Percentiles rank a stretch among this genome's conserved stretches.
These are phyloP conservation scores for Halophytophthora polymorphica DNA, from an alignment of 352 stramenopile species.

Conservation along the genomic window DNA sequence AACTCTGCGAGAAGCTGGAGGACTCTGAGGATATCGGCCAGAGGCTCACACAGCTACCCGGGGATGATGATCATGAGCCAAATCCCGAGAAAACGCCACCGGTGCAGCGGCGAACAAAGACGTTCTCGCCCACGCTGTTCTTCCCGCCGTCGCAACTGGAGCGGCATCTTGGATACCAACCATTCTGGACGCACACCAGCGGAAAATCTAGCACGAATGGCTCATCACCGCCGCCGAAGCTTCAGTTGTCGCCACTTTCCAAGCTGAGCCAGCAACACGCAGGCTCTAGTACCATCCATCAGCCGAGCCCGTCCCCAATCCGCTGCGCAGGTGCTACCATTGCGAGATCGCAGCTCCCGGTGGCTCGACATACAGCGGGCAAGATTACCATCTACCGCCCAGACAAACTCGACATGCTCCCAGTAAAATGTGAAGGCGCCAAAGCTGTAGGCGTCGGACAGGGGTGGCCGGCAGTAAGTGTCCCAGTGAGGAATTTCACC, in stretches of 20 bases:
- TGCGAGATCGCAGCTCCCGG: conserved; percentile 5
- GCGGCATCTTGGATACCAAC: conserved; percentile 1
- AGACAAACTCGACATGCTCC: conserved; percentile 21
- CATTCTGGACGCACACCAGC: too few relatives aligned
- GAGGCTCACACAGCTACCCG: conserved; percentile 1
- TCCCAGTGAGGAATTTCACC: conserved; percentile 9
- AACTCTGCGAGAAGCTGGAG: conserved; percentile 18
- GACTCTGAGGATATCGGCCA: conserved; percentile 18
- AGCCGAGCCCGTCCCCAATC: conserved; percentile 16
- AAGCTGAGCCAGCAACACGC: conserved; percentile 8
- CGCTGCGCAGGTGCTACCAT: conserved; percentile 19
- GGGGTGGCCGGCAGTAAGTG: neutral
- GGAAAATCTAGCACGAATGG: neutral
- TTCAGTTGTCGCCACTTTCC: conserved; percentile 7
- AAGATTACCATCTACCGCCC: conserved; percentile 33
- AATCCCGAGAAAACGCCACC: conserved; percentile 4
- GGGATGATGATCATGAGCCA: conserved; percentile 10
- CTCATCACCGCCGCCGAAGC: neutral
- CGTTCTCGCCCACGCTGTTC: conserved; percentile 24
- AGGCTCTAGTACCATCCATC: conserved; percentile 11
- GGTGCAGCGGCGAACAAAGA: neutral
- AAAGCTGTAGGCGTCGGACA: conserved; percentile 7
- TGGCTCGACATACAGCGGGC: conserved; percentile 13
- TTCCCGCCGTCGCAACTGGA: conserved; percentile 21
- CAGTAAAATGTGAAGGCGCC: conserved; percentile 5